phyloP scores from a whole-genome alignment of 2,329 filamentous ascomycete genomes.

The Aureobasidium leucospermi region DNA sequence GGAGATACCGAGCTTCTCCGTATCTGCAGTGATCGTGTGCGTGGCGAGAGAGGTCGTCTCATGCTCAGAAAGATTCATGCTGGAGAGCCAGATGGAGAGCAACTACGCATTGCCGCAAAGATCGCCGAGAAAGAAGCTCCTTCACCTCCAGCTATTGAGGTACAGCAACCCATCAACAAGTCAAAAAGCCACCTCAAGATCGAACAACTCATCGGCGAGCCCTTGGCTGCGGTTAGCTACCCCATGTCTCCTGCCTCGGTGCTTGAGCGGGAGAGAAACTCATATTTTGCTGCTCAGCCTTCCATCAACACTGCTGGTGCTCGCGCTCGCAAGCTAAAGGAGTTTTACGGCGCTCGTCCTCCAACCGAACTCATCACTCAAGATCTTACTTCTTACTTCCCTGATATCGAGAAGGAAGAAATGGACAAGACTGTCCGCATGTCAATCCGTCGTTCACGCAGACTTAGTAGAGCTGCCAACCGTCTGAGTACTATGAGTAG shows the following conservation, averaged over 20 bases:
- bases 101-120: constrained; percentile 77
- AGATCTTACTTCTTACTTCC: constrained; percentile 94
- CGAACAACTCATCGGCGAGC: constrained; percentile 81
- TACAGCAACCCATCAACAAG: constrained; percentile 59
- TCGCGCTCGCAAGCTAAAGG: constrained; percentile 53
- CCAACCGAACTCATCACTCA: constrained; percentile 97
- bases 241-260: constrained; percentile 74
- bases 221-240: constrained; percentile 76
- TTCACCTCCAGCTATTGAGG: constrained; percentile 46
- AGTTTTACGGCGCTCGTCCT: constrained; percentile 85
- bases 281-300: constrained; percentile 34
- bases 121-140: constrained; percentile 74
- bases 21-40: constrained; percentile 78
- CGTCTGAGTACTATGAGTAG: constrained; percentile 91
- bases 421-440: constrained; percentile 93
- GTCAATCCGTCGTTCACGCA: constrained; percentile 82
- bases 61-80: constrained; percentile 90
- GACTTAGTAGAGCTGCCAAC: constrained; percentile 86
- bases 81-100: constrained; percentile 78
- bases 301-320: constrained; percentile 23
- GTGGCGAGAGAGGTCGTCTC: constrained; percentile 80
- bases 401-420: constrained; percentile 84
- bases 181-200: constrained; percentile 80
- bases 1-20: constrained; percentile 83
- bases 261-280: constrained; percentile 55